Evolutionary conservation across 371 early-diverging fungal species (phyloP), one percentile per base, ranked within the genome.

Genomic region (Mucor racemosus): DNA sequence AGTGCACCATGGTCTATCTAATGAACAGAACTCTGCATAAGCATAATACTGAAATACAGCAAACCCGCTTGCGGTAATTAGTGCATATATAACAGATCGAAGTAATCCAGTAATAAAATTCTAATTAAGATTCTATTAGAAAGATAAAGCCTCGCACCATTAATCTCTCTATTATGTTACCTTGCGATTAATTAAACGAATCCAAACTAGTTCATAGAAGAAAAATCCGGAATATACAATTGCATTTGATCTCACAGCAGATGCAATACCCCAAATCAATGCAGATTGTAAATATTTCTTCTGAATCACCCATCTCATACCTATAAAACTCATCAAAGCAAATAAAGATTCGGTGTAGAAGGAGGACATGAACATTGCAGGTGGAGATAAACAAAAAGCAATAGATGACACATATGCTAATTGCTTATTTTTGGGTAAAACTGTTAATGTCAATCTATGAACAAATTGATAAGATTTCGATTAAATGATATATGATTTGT

Each of bases 331-430:
- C 2, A 95, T 78, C 15, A 85, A 72, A 0, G 95, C 91, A 81
- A 96, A 97, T n/a, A 89, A 71, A 34, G 93, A 91, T 72, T 97
- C 98, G 0, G 97, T 90, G 68, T 96, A 93, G 19, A 95, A 82
- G 5, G 95, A 84, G 9, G 96, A 93, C 92, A 96, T 90, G 71
- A 97, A 95, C 66, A 93, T 84, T 5, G 90, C 84, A 1, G 94
- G 86, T 7, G 97, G 97, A 2, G 91, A 88, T 38, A 93, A 59
- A 62, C 84, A 84, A 71, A 90, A 96, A 8, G 93, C 85, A 35
- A 95, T 67, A 0, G 93, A 87, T 0, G 94, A 77, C 1, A 86
- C 56, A n/a, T 74, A 82, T 2, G 95, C 93, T 53, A 92, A 73
- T 9, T 61, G 67, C 39, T 60, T 56, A 50, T 90, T 84, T 42